Evolutionary conservation across 148 eudicot species (phyloP).

Genomic region (Dysphania ambrosioides): DNA sequence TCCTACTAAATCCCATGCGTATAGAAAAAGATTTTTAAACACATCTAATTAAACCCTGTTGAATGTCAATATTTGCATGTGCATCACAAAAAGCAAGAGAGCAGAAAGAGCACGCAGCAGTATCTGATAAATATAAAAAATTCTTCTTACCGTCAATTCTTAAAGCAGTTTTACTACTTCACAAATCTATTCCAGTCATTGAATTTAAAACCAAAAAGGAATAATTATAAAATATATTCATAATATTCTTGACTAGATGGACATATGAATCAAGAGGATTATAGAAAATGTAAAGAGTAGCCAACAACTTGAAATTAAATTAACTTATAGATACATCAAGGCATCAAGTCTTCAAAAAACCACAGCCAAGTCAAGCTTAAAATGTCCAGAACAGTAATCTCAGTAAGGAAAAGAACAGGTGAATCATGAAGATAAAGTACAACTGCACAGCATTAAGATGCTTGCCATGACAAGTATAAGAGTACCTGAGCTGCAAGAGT

Average conservation of each 20-base stretch:
- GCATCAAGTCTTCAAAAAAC: no score
- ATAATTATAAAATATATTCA: neutral
- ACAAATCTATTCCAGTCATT: neutral
- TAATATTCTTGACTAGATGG: neutral
- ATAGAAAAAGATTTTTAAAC: neutral
- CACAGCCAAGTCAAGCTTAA: neutral
- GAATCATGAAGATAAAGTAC: neutral
- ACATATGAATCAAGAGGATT: neutral
- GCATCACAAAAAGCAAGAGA: neutral
- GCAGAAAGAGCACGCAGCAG: neutral
- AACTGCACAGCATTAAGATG: neutral
- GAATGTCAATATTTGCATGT: neutral
- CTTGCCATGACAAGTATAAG: slow-evolving; percentile 6
- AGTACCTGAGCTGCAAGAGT: slow-evolving; percentile 92
- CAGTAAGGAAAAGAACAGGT: neutral
- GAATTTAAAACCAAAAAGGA: no score
- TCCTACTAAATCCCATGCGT: neutral
- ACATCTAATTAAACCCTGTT: neutral
- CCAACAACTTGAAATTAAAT: neutral
- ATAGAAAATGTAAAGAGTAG: no score
- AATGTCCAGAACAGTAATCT: no score
- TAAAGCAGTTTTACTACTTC: neutral
- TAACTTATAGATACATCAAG: no score
- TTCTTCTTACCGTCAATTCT: neutral
- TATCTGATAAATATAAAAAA: neutral